Evolutionary conservation across 805 yeast species (phyloP).

Genomic region (Candida ascalaphidarum): DNA sequence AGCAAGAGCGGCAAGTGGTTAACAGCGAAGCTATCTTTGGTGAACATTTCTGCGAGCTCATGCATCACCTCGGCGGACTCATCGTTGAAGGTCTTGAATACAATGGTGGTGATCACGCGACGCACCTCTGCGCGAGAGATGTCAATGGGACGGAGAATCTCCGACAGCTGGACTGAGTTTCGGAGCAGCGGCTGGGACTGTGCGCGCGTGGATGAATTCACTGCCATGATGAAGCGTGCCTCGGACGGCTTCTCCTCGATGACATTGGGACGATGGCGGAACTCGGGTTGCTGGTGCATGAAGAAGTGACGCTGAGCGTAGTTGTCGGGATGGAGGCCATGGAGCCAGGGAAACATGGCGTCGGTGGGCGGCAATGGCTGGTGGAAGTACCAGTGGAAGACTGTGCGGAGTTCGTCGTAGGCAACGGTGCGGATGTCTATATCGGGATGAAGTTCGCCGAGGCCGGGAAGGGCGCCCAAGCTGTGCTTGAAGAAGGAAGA

Average conservation of each 20-base stretch:
- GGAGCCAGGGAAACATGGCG: constrained; percentile 83
- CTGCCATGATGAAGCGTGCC: constrained; percentile 33
- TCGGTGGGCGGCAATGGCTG: constrained; percentile 51
- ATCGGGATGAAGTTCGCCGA: not conserved
- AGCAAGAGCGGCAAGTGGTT: constrained; percentile 45
- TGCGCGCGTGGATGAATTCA: constrained; percentile 8
- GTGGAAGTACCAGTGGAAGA: constrained; percentile 31
- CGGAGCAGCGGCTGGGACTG: constrained; percentile 23
- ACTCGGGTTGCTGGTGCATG: constrained; percentile 18
- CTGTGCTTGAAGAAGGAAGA: constrained; percentile 6
- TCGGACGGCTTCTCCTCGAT: constrained; percentile 12
- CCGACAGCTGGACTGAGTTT: constrained; percentile 47
- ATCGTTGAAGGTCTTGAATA: constrained; percentile 5
- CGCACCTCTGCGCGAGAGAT: constrained; percentile 27
- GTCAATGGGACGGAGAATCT: constrained; percentile 43
- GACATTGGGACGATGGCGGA: not conserved
- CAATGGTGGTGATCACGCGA: constrained; percentile 12
- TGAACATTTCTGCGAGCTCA: constrained; percentile 14
- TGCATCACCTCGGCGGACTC: constrained; percentile 14
- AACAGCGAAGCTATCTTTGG: constrained; percentile 34
- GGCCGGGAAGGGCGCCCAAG: not conserved
- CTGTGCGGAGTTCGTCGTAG: constrained; percentile 6
- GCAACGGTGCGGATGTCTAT: not conserved
- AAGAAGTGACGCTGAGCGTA: constrained; percentile 45
- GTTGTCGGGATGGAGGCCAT: constrained; percentile 58